Percentiles rank a stretch among this genome's conserved stretches.
Conservation (phyloP, 2,329 filamentous ascomycete species). For the Colletotrichum graminicola region DNA sequence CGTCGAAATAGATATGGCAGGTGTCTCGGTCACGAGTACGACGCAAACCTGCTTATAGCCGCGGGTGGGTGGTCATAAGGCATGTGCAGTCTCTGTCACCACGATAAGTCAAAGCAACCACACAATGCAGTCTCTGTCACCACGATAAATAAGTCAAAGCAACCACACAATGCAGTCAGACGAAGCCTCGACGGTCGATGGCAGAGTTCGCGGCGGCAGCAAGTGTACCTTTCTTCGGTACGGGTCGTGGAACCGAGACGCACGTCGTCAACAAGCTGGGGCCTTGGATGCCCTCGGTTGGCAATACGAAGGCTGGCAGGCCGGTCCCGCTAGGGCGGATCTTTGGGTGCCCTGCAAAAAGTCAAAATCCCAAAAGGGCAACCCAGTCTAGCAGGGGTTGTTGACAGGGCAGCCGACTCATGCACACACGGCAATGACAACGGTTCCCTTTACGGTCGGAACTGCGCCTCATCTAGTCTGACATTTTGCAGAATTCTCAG, state of each 20-base stretch:
- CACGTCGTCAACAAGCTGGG: constrained; percentile 9
- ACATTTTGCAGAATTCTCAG: constrained; percentile 29
- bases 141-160: constrained; percentile 33
- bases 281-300: constrained; percentile 11
- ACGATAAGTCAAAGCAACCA: constrained; percentile 33
- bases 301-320: background rate
- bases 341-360: constrained; percentile 27
- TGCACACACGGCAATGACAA: constrained; percentile 39
- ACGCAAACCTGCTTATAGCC: constrained; percentile 13
- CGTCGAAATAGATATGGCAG: constrained; percentile 17
- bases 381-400: constrained; percentile 31
- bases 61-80: constrained; percentile 6
- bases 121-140: constrained; percentile 15
- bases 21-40: constrained; percentile 13
- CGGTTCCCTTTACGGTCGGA: constrained; percentile 33
- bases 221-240: background rate
- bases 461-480: constrained; percentile 40
- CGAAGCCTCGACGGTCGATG: background rate
- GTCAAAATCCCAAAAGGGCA: constrained; percentile 41
- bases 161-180: constrained; percentile 26
- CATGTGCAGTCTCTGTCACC: constrained; percentile 13
- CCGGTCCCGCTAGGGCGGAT: background rate
- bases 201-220: background rate
- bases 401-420: constrained; percentile 39
- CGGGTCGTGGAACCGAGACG: constrained; percentile 1